Conservation (phyloP, 2,329 filamentous ascomycete species). For the Ramularia endophylla region DNA sequence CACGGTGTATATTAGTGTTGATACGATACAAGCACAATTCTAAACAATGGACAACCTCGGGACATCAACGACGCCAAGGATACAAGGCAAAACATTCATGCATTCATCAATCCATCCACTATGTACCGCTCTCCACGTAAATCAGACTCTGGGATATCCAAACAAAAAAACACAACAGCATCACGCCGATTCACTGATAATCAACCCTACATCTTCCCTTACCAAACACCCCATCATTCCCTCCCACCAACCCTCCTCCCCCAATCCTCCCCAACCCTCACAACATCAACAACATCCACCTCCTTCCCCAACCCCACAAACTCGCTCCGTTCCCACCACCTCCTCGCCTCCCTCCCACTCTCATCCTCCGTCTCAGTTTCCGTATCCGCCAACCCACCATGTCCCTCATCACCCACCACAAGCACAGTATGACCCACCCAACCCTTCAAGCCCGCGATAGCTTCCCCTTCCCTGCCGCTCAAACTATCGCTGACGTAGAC, state of each 20-base stretch:
- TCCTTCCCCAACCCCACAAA: constrained; percentile 81
- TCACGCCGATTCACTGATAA: no score
- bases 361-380: constrained; percentile 62
- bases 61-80: no score
- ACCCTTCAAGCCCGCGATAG: constrained; percentile 60
- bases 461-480: constrained; percentile 63
- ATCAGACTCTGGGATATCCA: no score
- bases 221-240: constrained; percentile 26
- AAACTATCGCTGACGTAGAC: constrained; percentile 74
- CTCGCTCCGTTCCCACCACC: constrained; percentile 75
- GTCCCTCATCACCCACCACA: constrained; percentile 65
- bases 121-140: no score
- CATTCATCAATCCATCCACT: no score
- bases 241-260: constrained; percentile 65
- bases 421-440: constrained; percentile 60
- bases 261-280: constrained; percentile 82
- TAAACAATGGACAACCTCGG: no score
- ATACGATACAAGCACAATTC: no score
- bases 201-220: no score
- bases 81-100: no score
- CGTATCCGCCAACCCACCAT: constrained; percentile 75
- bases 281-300: constrained; percentile 79
- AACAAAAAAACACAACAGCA: no score
- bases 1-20: no score
- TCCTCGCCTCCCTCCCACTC: constrained; percentile 40